These are phyloP conservation scores for Dictyostelium purpureum DNA, from an alignment of 78 protist genomes.

Conservation along the genomic window DNA sequence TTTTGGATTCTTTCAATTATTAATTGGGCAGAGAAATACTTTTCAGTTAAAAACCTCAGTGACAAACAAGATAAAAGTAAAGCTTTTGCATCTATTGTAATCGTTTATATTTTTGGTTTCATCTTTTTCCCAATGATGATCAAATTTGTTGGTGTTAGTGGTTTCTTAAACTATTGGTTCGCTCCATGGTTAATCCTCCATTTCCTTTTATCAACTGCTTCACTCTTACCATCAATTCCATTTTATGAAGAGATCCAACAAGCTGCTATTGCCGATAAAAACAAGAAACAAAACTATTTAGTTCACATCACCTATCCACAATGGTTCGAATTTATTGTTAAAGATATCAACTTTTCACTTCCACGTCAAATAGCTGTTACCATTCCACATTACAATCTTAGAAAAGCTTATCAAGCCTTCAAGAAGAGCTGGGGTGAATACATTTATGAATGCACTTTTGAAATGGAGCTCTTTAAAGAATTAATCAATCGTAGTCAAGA, in stretches of 20 bases:
- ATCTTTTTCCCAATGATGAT: conserved; percentile 67
- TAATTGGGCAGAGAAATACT: conserved; percentile 20
- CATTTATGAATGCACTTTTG: conserved; percentile 58
- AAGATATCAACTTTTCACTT: conserved; percentile 43
- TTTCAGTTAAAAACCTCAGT: neutral
- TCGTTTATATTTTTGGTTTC: conserved; percentile 56
- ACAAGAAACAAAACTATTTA: conserved; percentile 16
- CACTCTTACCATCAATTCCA: conserved; percentile 49
- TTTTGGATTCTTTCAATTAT: conserved; percentile 38
- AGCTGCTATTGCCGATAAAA: neutral
- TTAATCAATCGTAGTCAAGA: conserved; percentile 14
- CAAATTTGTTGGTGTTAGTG: conserved; percentile 63
- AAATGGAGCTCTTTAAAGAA: conserved; percentile 16
- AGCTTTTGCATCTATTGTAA: conserved; percentile 43
- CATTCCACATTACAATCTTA: conserved; percentile 68
- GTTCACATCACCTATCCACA: conserved; percentile 72
- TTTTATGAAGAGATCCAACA: conserved; percentile 38
- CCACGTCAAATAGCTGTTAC: conserved; percentile 68
- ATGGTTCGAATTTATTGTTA: conserved; percentile 69
- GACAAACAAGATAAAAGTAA: conserved; percentile 43
- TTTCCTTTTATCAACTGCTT: conserved; percentile 40
- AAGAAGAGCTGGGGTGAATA: conserved; percentile 65
- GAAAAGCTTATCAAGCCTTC: conserved; percentile 55
- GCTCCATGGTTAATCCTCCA: conserved; percentile 72
- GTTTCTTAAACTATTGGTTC: conserved; percentile 65